Percentiles rank a stretch among this genome's conserved stretches.
Conservation (phyloP, 768 basidiomycete species). For the Boletus rubroflammeus region DNA sequence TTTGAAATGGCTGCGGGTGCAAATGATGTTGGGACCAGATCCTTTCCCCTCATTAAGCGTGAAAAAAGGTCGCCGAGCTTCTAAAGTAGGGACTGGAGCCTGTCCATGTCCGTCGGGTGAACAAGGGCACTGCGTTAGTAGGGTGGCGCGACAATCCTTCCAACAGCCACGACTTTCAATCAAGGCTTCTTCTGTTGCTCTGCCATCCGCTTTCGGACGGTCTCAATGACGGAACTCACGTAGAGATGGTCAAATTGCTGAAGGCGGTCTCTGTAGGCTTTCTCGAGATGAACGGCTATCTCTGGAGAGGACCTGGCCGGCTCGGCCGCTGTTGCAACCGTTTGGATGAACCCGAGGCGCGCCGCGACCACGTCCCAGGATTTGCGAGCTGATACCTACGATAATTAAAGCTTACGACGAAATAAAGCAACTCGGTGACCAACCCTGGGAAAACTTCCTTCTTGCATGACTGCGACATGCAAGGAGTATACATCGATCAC, state of each 20-base stretch:
- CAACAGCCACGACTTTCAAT: slow-evolving; percentile 10
- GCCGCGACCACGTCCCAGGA: slow-evolving; percentile 27
- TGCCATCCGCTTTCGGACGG: slow-evolving; percentile 30
- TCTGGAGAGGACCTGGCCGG: slow-evolving; percentile 25
- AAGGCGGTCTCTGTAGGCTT: slow-evolving; percentile 27
- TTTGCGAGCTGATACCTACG: slow-evolving; percentile 24
- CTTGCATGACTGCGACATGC: slow-evolving; percentile 33
- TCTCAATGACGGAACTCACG: slow-evolving; percentile 31
- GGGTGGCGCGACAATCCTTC: slow-evolving; percentile 7
- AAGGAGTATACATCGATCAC: slow-evolving; percentile 29
- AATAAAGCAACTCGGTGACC: slow-evolving; percentile 7
- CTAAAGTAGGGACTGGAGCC: slow-evolving; percentile 14
- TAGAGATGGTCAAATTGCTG: slow-evolving; percentile 34
- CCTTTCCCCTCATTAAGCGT: background rate
- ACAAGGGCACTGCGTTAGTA: background rate
- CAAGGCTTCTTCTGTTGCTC: slow-evolving; percentile 30
- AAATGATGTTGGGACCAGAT: slow-evolving; percentile 4
- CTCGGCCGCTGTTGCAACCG: slow-evolving; percentile 16
- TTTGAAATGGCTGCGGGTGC: slow-evolving; percentile 1
- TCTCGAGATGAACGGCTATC: slow-evolving; percentile 27
- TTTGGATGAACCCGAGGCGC: slow-evolving; percentile 27
- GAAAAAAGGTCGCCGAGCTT: slow-evolving; percentile 5
- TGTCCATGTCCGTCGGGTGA: slow-evolving; percentile 7
- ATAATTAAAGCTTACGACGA: slow-evolving; percentile 1
- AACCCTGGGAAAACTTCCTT: slow-evolving; percentile 29